Evolutionary conservation across 306 rosid species (phyloP), one percentile per base, ranked within the genome.

Genomic region (Fragaria vesca): DNA sequence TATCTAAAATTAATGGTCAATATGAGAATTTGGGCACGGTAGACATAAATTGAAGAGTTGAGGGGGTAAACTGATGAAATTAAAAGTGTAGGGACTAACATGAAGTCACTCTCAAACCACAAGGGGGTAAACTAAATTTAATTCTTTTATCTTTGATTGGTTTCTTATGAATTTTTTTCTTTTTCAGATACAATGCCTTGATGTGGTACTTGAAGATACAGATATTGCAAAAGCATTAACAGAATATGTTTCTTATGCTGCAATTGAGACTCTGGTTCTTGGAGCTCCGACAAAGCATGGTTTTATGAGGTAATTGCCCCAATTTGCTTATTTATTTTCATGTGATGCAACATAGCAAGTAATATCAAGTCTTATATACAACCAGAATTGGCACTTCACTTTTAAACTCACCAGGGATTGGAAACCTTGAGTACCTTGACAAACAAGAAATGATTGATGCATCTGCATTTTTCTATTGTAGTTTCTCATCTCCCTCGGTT

Each of bases 261-360:
- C 98, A 21, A 91, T 96, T 28, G 96, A 91, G 73, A 87, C 83
- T 73, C 72, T 93, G 89, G 91, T 96, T 76, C 52, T 96, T 55
- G 99, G 98, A 48, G 87, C 91, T 71, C 79, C 98, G 0, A 16
- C 91, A 46, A 91, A 82, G 76, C 99, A 91, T 85, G 94, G 94
- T 20, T 93, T 96, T 82, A 96, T 96, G 17, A 83, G 98, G 99
- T 91, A 83, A 60, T 48, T 17, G 32, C 67, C 50, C 58, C 42
- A 38, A 4, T 60, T 26, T 21, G 20, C 16, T 46, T 16, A 50
- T 50, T 21, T 67, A 67, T 42, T 42, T 40, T 40, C 21, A 11
- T 20, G 4, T 11, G 43, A 10, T 42, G n/a, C 51, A 36, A 60
- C 47, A 72, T 51, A 66, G 2, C 34, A 5, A 15, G 10, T 28